These are phyloP conservation scores for Syzygium aqueum DNA, from an alignment of 345 rosid genomes.

Conservation along the genomic window DNA sequence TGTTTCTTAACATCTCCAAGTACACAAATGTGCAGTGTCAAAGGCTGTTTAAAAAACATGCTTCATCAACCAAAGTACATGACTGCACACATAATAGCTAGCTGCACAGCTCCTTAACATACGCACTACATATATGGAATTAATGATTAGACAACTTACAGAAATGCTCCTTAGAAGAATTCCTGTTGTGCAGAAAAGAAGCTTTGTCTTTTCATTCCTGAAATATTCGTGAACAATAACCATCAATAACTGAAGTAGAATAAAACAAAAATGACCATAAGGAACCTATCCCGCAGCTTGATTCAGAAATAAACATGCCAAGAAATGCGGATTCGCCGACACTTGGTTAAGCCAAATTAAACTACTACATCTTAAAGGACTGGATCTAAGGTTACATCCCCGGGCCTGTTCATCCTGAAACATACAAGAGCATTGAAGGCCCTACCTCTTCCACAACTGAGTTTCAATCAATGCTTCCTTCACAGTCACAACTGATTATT, in stretches of 20 bases:
- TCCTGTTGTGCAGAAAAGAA: conserved; percentile 91
- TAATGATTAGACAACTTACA: conserved; percentile 24
- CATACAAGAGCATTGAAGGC: neutral
- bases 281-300: neutral
- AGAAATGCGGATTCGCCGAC: neutral
- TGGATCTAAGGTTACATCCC: neutral
- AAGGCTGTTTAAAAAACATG: neutral
- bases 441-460: neutral
- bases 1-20: neutral
- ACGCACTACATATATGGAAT: neutral
- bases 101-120: neutral
- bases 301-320: neutral
- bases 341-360: neutral
- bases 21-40: neutral
- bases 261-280: neutral
- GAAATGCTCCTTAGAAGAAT: conserved; percentile 80
- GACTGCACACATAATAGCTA: neutral
- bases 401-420: neutral
- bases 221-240: conserved; percentile 4
- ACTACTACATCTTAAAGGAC: neutral
- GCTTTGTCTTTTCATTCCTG: conserved; percentile 88
- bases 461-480: neutral
- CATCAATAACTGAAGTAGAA: neutral
- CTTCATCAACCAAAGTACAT: neutral
- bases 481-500: neutral